Evolutionary conservation across 768 basidiomycete species (phyloP).

Genomic region (Russula compacta): DNA sequence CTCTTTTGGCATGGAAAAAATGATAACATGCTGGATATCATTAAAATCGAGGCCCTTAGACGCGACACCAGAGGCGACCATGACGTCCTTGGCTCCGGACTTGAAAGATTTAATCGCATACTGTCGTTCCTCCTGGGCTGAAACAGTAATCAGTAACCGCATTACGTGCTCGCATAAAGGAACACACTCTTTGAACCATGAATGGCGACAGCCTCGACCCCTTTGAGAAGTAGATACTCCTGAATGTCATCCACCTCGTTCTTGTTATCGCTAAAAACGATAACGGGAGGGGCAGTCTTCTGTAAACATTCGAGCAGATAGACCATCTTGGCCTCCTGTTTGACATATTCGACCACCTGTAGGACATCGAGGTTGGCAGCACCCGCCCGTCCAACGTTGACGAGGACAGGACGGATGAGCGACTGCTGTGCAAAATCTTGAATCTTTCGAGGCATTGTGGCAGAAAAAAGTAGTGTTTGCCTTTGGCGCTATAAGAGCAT

Average conservation of each 20-base stretch:
- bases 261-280: conserved; percentile 98
- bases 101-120: conserved; percentile 99
- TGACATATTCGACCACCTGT: conserved; percentile 97
- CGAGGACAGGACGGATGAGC: conserved; percentile 86
- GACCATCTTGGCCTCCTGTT: conserved; percentile 99
- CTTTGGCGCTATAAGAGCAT: conserved; percentile 63
- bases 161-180: neutral
- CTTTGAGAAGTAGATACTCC: conserved; percentile 92
- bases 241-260: conserved; percentile 99
- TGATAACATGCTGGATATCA: conserved; percentile 98
- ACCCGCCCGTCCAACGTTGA: conserved; percentile 97
- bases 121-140: conserved; percentile 97
- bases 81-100: conserved; percentile 94
- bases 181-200: conserved; percentile 91
- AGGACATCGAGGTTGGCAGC: conserved; percentile 96
- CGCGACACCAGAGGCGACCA: conserved; percentile 97
- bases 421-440: conserved; percentile 98
- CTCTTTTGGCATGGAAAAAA: conserved; percentile 99
- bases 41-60: conserved; percentile 98
- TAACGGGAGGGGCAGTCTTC: conserved; percentile 96
- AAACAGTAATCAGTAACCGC: neutral
- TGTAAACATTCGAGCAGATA: conserved; percentile 96
- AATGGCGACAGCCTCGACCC: conserved; percentile 96
- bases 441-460: conserved; percentile 98
- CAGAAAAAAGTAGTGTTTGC: conserved; percentile 94